Evolutionary conservation across 257 asterid species (phyloP), one percentile per base, ranked within the genome.

Genomic region (Solanum sejunctum): DNA sequence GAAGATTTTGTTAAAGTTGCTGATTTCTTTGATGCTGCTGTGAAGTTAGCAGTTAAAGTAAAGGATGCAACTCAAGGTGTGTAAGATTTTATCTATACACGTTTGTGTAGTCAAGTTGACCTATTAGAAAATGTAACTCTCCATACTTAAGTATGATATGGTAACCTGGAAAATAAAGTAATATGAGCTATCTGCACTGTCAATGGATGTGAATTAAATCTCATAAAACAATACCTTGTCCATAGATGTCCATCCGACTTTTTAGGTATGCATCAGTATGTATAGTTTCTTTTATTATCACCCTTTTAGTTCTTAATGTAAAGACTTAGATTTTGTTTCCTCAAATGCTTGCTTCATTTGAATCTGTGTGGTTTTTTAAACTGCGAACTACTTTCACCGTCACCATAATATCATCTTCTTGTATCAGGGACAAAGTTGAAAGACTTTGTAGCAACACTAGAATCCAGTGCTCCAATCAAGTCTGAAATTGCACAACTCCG

Each of bases 1-100:
- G 92, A 91, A 67, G 98, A 96, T 90, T 96, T 96, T 47, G 95
- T 82, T n/a, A 94, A 93, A 90, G 99, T 96, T 75, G 98, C 97
- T 1, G 97, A 94, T 81, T 96, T 89, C 88, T 96, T 96, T 83
- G 97, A 93, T 84, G 94, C 92, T 75, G 97, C 98, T 82, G 98
- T 96, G 21, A 93, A 93, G 88, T 72, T 96, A 87, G 97, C 99
- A 84, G 91, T 91, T 67, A 90, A 91, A 91, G 90, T 96, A 83
- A 96, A 94, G 93, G 94, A 95, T 20, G 96, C 88, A 36, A 82
- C 98, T 77, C 89, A 93, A 87, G 98, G 99, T 95, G 82, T 83
- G 18, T 45, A 56, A 0, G 56, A 51, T 6, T 54, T 54, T 41
- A 80, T 13, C 32, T 75, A 49, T 49, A 23, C 15, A 49, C 23